Conservation (phyloP, 1,284 basidiomycete species). For the Spongispora temasekensis region DNA sequence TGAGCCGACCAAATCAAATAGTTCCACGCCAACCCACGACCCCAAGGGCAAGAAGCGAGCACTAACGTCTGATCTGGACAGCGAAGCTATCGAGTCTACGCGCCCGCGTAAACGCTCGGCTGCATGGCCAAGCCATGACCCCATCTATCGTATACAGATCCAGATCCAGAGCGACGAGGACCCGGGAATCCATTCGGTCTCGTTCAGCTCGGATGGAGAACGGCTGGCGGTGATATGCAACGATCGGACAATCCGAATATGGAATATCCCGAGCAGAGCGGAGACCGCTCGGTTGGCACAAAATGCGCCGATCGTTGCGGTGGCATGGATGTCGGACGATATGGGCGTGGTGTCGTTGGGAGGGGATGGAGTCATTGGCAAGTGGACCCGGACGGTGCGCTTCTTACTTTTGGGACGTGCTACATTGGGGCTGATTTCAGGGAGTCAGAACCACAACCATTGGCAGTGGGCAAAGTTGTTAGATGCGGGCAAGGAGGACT, state of each 20-base stretch:
- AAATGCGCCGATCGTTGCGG: slow-evolving; percentile 43
- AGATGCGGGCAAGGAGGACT: slow-evolving; percentile 47
- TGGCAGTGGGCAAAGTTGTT: slow-evolving; percentile 61
- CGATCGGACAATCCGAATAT: slow-evolving; percentile 62
- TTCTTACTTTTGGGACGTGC: slow-evolving; percentile 1
- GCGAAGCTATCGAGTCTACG: slow-evolving; percentile 26
- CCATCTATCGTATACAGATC: slow-evolving; percentile 37
- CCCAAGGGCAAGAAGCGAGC: slow-evolving; percentile 36
- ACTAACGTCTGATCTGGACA: slow-evolving; percentile 20
- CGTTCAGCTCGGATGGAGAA: slow-evolving; percentile 49
- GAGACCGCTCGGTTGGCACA: slow-evolving; percentile 42
- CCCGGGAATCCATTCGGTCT: slow-evolving; percentile 43
- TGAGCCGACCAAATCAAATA: slow-evolving; percentile 17
- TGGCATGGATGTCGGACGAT: slow-evolving; percentile 60
- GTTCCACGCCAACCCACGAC: slow-evolving; percentile 31
- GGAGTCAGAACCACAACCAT: slow-evolving; percentile 52
- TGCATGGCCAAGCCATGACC: slow-evolving; percentile 44
- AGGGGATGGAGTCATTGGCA: slow-evolving; percentile 56
- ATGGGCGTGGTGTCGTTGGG: slow-evolving; percentile 54
- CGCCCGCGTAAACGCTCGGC: slow-evolving; percentile 36
- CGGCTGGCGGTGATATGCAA: slow-evolving; percentile 53
- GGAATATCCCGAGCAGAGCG: slow-evolving; percentile 32
- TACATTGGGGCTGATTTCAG: background rate
- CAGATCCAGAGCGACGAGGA: slow-evolving; percentile 46
- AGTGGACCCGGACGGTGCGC: slow-evolving; percentile 58